These are phyloP conservation scores for Berkeleyomyces basicola DNA, from an alignment of 2,329 filamentous ascomycete genomes.

Conservation along the genomic window DNA sequence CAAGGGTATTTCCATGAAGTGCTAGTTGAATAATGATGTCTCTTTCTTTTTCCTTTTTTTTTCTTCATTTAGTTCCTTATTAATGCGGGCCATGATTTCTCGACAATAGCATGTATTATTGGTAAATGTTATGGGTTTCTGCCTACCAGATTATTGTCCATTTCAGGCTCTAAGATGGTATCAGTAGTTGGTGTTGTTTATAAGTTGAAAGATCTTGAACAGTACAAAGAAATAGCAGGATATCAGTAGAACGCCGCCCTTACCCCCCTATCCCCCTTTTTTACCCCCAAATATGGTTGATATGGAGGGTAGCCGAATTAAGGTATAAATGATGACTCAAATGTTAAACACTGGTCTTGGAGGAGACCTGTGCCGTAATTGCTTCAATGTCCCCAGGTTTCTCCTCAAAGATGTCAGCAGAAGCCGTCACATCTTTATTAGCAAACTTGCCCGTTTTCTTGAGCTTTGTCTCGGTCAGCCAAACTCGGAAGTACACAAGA, in stretches of 20 bases:
- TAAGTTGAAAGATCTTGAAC: not conserved
- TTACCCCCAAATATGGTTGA: too few species aligned
- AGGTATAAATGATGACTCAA: too few species aligned
- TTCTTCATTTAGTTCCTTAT: not conserved
- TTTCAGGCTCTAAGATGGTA: not conserved
- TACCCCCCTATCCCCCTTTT: not conserved
- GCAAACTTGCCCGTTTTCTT: conserved; percentile 28
- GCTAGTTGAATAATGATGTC: not conserved
- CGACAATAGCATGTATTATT: not conserved
- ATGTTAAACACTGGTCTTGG: not conserved
- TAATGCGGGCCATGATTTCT: not conserved
- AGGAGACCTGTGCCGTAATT: not conserved
- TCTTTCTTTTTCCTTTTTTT: not conserved
- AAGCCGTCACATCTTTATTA: conserved; percentile 14
- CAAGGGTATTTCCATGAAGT: conserved; percentile 69
- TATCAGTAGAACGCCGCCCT: not conserved
- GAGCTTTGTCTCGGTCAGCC: conserved; percentile 31
- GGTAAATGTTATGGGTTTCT: not conserved
- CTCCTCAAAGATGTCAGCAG: not conserved
- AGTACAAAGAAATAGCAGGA: not conserved
- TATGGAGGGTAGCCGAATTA: too few species aligned
- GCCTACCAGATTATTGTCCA: too few species aligned
- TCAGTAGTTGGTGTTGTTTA: not conserved
- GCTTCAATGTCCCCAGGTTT: conserved; percentile 18
- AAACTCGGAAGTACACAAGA: conserved; percentile 33